Evolutionary conservation across 2,329 filamentous ascomycete genomes (phyloP), one percentile per base, ranked within the genome.

Genomic region (Stachybotrys echinatus): DNA sequence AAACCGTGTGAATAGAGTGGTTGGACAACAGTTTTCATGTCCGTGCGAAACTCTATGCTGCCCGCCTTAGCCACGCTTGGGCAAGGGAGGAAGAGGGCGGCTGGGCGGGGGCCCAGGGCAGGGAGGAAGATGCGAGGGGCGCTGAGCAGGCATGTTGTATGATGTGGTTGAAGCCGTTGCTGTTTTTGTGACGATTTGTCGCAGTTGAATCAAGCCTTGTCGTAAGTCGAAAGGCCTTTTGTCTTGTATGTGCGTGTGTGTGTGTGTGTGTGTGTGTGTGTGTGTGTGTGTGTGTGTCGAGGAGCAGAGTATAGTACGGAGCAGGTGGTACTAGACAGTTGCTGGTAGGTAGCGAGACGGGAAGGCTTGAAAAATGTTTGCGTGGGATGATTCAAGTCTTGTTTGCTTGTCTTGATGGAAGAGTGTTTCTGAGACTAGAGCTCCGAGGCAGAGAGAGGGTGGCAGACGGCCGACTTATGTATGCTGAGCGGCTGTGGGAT

Each of bases 91-190:
- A 48, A 85, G 79, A 69, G 82, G 82, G 49, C 82, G 74, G 69
- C 76, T 81, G 55, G 82, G 82, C 61, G 82, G 82, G 53, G 82
- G 82, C 59, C 82, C 82, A 49, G 82, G 81, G 78, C 81, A 85
- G 58, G 82, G 82, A 72, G 82, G 82, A 57, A 85, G 79, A 63
- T 84, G 80, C 59, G 81, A 83, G 54, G 82, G 81, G 65, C 81
- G 78, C 68, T 83, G 79, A 56, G 77, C 72, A 68, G 79, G 76
- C 76, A 81, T 34, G 27, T 80, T 53, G 54, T 66, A 60, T 54
- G 23, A 20, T 60, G 54, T 54, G 52, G 50, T 17, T 55, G 47
- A 45, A 53, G 52, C 45, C 54, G 49, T 39, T 46, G 37, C 37
- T 42, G 31, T 8, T 10, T 40, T 2, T 40, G 38, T n/a, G n/a